phyloP scores from a whole-genome alignment of 495 filamentous ascomycete genomes.

The Penicillium goetzii region DNA sequence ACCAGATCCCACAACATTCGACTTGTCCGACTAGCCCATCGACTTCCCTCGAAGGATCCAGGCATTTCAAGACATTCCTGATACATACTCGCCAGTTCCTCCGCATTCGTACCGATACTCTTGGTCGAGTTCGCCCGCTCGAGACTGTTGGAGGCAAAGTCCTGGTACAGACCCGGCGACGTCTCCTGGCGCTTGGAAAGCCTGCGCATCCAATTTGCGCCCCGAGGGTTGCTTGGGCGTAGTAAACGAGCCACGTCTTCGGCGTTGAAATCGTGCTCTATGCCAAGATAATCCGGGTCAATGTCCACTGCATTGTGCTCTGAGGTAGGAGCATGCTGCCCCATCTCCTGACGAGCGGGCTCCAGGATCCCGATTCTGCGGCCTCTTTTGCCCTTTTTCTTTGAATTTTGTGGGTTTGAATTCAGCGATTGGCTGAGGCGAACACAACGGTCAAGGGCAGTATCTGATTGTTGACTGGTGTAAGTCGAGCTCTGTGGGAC shows the following conservation, averaged over 20 bases:
- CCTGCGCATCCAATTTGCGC: constrained; percentile 17
- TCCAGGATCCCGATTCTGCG: background rate
- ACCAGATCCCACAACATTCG: constrained; percentile 20
- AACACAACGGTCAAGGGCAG: constrained; percentile 5
- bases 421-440: constrained; percentile 15
- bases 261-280: constrained; percentile 3
- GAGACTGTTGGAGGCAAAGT: constrained; percentile 16
- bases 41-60: constrained; percentile 33
- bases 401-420: background rate
- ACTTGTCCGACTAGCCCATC: constrained; percentile 33
- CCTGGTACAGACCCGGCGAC: constrained; percentile 21
- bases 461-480: constrained; percentile 2
- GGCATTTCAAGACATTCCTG: constrained; percentile 39
- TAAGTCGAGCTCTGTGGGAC: constrained; percentile 14
- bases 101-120: constrained; percentile 15
- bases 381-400: constrained; percentile 2
- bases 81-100: constrained; percentile 31
- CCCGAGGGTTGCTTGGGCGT: constrained; percentile 19
- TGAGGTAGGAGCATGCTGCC: background rate
- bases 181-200: constrained; percentile 24
- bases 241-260: constrained; percentile 17
- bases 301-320: constrained; percentile 5
- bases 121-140: constrained; percentile 22
- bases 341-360: background rate
- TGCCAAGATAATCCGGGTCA: constrained; percentile 10